Conservation (phyloP, 2,329 filamentous ascomycete species). For the Aspergillus japonicus region DNA sequence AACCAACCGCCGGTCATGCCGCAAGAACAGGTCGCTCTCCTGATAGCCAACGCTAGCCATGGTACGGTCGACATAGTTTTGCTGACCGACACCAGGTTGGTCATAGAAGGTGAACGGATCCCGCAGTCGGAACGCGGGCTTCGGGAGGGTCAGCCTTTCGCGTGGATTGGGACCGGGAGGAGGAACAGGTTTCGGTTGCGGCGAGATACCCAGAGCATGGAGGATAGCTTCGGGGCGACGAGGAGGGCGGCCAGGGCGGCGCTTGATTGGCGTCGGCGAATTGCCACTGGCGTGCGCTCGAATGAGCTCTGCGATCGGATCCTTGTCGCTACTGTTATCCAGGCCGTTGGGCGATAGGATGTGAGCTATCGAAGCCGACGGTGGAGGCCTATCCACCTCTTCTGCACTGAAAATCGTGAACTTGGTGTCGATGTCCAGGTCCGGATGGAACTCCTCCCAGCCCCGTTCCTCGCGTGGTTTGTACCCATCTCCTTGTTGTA, state of each 20-base stretch:
- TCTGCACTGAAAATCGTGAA: slow-evolving; percentile 78
- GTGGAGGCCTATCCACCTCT: slow-evolving; percentile 74
- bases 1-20: slow-evolving; percentile 70
- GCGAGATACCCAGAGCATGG: slow-evolving; percentile 58
- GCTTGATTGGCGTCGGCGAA: slow-evolving; percentile 50
- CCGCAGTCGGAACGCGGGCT: slow-evolving; percentile 47
- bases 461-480: slow-evolving; percentile 95
- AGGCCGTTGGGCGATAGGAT: slow-evolving; percentile 27
- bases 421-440: slow-evolving; percentile 81
- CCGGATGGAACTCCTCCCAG: slow-evolving; percentile 97
- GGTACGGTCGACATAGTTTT: slow-evolving; percentile 89
- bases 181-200: slow-evolving; percentile 52
- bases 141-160: slow-evolving; percentile 50
- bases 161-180: slow-evolving; percentile 51
- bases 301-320: slow-evolving; percentile 44
- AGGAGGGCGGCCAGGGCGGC: slow-evolving; percentile 64
- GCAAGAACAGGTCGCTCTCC: slow-evolving; percentile 84
- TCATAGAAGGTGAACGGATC: slow-evolving; percentile 58
- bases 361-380: slow-evolving; percentile 47
- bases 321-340: slow-evolving; percentile 27
- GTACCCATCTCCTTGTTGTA: slow-evolving; percentile 91
- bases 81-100: slow-evolving; percentile 78
- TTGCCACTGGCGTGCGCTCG: slow-evolving; percentile 38
- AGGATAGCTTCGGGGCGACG: slow-evolving; percentile 62
- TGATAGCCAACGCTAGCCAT: slow-evolving; percentile 97